Base-by-base conservation (phyloP, 2,329 filamentous ascomycete species). In the Stromatinia cepivora region DNA sequence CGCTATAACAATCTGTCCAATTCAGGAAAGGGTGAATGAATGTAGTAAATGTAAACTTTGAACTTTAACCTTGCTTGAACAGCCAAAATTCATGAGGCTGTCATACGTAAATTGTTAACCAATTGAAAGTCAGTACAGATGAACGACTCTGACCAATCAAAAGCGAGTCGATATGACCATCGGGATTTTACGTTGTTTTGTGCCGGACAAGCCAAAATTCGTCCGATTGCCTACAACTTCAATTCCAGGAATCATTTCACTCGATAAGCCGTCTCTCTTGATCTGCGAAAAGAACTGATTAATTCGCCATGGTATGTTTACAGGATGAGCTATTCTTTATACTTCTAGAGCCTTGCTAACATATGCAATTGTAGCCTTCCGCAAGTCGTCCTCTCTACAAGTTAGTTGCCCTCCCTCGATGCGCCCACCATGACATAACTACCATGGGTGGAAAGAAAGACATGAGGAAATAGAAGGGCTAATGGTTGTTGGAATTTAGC, bases 401-500 rank as follows among this genome's bases (percentile, higher is more conserved):
- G 77, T 75, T 76, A 77, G 77, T 77, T 74, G 54, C 67, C 70
- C 71, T 57, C 63, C 71, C 34, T n/a, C 63, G 22, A 67, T 66
- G 62, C 54, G 52, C 53, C 28, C 66, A 56, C 46, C 31, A 61
- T 45, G 25, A 70, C 22, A 10, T 10, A 20, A 36, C 25, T n/a
- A 13, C 31, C 13, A 34, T 34, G 7, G 17, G 13, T 15, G n/a
- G 34, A 42, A 56, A 28, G 34, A 42, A 56, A 28, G 25, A 57
- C 22, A 15, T 50, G 48, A 25, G 25, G 25, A 20, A 20, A 36
- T 15, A 39, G 10, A 46, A 67, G 67, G 4, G 62, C 76, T 77
- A 64, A 75, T 58, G 39, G 10, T 42, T 34, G 20, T 58, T 5
- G 54, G 2, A 6, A 50, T 71, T 75, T 82, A 98, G 95, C 85